phyloP scores from a whole-genome alignment of 805 yeast species.

The Zygosaccharomyces gambellarensis region DNA sequence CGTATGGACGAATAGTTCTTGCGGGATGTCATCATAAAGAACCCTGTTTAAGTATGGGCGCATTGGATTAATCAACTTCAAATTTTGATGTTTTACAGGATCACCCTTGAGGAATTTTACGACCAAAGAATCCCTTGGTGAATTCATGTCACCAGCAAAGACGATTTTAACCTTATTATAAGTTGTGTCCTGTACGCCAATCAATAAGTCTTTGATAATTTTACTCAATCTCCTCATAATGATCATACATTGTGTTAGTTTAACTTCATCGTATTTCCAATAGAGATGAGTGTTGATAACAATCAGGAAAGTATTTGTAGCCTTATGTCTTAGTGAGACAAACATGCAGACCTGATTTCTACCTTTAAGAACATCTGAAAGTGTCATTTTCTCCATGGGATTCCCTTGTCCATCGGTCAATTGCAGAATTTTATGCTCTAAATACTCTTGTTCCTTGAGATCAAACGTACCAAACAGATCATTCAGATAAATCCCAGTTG shows the following conservation, averaged over 20 bases:
- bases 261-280: constrained; percentile 56
- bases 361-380: constrained; percentile 36
- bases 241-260: constrained; percentile 48
- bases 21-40: constrained; percentile 30
- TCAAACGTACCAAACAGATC: constrained; percentile 31
- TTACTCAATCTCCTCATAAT: constrained; percentile 35
- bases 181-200: constrained; percentile 21
- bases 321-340: constrained; percentile 44
- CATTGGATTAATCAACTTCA: constrained; percentile 32
- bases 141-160: constrained; percentile 56
- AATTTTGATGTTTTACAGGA: constrained; percentile 26
- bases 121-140: constrained; percentile 46
- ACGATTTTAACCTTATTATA: constrained; percentile 36
- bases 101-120: constrained; percentile 40
- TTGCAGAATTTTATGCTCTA: constrained; percentile 19
- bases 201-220: constrained; percentile 24
- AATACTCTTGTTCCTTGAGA: constrained; percentile 25
- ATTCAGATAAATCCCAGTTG: constrained; percentile 34
- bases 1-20: constrained; percentile 36
- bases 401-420: constrained; percentile 33
- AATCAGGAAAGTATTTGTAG: constrained; percentile 39
- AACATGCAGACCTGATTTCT: constrained; percentile 57
- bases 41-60: constrained; percentile 31
- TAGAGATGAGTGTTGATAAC: constrained; percentile 58
- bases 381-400: constrained; percentile 21